phyloP scores from a whole-genome alignment of 179 eudicot genomes.

The Patellifolia procumbens region DNA sequence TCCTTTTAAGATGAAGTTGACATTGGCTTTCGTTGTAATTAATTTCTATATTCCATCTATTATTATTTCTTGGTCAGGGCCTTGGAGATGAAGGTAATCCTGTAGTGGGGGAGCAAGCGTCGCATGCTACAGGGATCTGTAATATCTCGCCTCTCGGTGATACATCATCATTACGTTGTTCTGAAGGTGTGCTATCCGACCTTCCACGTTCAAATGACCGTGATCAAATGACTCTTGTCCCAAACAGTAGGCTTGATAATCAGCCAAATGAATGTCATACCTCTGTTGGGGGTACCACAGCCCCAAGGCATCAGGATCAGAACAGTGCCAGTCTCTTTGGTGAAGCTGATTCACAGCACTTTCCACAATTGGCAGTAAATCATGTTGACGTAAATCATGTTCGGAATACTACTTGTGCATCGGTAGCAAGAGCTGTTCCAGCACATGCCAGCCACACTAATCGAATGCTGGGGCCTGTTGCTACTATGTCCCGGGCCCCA shows the following conservation, averaged over 20 bases:
- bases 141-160: slow-evolving; percentile 6
- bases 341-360: slow-evolving; percentile 16
- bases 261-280: slow-evolving; percentile 13
- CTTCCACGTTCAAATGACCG: slow-evolving; percentile 3
- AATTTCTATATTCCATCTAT: not conserved
- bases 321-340: not conserved
- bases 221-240: slow-evolving; percentile 17
- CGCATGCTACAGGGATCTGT: slow-evolving; percentile 8
- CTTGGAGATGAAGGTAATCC: slow-evolving; percentile 16
- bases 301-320: slow-evolving; percentile 15
- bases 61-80: slow-evolving; percentile 20
- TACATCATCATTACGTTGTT: slow-evolving; percentile 17
- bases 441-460: slow-evolving; percentile 18
- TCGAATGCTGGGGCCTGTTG: slow-evolving; percentile 16
- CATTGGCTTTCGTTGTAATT: not conserved
- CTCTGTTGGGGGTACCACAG: not conserved
- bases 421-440: slow-evolving; percentile 25
- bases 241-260: slow-evolving; percentile 16
- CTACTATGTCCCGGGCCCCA: slow-evolving; percentile 10
- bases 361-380: slow-evolving; percentile 16
- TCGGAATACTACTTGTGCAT: slow-evolving; percentile 17
- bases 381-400: slow-evolving; percentile 12
- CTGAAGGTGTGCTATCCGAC: slow-evolving; percentile 11
- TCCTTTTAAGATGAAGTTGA: not conserved
- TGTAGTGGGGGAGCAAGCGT: slow-evolving; percentile 18